Percentiles rank a stretch among this genome's conserved stretches.
Evolutionary conservation across 345 rosid species (phyloP).

Genomic region (Moricandia moricandioides): DNA sequence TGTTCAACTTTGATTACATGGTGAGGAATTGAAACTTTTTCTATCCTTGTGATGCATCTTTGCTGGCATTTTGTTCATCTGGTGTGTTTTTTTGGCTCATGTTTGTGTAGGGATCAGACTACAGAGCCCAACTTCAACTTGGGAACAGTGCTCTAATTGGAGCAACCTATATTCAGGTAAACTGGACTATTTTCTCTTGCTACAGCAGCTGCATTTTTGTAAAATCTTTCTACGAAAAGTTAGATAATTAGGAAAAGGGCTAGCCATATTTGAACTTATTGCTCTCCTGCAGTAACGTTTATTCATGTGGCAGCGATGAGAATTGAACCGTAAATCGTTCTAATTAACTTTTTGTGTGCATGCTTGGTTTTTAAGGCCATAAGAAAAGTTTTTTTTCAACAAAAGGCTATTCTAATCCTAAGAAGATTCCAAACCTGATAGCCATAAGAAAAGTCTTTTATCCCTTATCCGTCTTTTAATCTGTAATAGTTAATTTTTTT

Average conservation of each 20-base stretch:
- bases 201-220: background rate
- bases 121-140: slow-evolving; percentile 76
- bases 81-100: background rate
- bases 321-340: background rate
- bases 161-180: slow-evolving; percentile 93
- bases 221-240: background rate
- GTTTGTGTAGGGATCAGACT: slow-evolving; percentile 66
- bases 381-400: background rate
- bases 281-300: background rate
- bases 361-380: background rate
- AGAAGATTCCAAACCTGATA: too few relatives aligned
- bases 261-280: background rate
- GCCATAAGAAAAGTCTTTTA: background rate
- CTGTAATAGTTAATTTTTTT: background rate
- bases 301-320: slow-evolving; percentile 4
- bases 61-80: background rate
- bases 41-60: background rate
- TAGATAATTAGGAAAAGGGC: background rate
- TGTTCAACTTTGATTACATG: slow-evolving; percentile 92
- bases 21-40: slow-evolving; percentile 30
- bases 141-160: slow-evolving; percentile 85
- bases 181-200: slow-evolving; percentile 12
- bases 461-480: background rate
- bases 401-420: too few relatives aligned
- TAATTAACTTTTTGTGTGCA: slow-evolving; percentile 5